A percentile compares a stretch with the other conserved stretches of the same genome.
Conservation (phyloP, 2,329 filamentous ascomycete species). For the Aureobasidium sp. region DNA sequence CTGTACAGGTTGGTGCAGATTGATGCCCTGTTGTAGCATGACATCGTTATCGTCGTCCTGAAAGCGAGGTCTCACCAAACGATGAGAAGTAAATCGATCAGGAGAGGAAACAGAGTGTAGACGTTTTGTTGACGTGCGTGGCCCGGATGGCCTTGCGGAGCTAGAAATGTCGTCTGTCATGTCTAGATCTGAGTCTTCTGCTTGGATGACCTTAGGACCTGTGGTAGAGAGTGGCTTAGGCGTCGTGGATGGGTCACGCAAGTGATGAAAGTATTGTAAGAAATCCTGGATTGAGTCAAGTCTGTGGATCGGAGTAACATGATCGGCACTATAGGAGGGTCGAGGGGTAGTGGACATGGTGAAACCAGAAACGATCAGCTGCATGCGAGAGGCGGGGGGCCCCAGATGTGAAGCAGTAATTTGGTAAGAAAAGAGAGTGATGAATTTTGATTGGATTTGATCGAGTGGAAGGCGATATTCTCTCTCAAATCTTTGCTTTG, state of each 20-base stretch:
- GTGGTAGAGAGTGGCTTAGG: not conserved
- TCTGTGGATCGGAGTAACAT: not conserved
- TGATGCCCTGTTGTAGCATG: slow-evolving; percentile 24
- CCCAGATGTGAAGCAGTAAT: not conserved
- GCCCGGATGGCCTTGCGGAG: too few species aligned
- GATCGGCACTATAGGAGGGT: not conserved
- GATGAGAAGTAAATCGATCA: not conserved
- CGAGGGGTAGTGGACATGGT: not conserved
- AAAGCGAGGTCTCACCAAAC: not conserved
- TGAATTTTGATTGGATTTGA: slow-evolving; percentile 13
- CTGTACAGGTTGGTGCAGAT: slow-evolving; percentile 22
- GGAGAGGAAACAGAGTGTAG: slow-evolving; percentile 19
- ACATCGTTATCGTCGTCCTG: slow-evolving; percentile 20
- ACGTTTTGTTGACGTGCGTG: slow-evolving; percentile 11
- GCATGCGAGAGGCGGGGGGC: not conserved
- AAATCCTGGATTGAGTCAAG: not conserved
- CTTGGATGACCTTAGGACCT: too few species aligned
- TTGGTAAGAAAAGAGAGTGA: not conserved
- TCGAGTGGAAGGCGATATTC: not conserved
- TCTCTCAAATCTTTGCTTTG: not conserved
- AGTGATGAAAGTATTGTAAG: not conserved
- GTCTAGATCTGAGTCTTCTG: not conserved
- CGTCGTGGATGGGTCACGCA: not conserved
- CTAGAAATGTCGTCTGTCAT: not conserved
- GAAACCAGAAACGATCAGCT: slow-evolving; percentile 6